phyloP scores from a whole-genome alignment of 306 rosid species.

The Fragaria nilgerrensis region DNA sequence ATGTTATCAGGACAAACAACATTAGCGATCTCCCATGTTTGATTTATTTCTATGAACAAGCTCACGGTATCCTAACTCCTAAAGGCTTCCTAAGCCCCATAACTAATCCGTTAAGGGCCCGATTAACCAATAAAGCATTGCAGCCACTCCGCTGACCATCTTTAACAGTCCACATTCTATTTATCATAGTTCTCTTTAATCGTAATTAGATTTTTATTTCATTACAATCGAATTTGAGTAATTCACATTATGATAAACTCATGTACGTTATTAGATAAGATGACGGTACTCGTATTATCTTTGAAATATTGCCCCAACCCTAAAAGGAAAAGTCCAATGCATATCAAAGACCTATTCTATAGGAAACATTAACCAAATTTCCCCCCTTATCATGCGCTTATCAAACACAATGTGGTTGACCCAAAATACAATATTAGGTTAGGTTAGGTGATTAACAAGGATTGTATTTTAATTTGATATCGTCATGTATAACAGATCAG shows the following conservation, averaged over 20 bases:
- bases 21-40: rapidly evolving
- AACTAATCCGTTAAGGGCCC: too few species aligned
- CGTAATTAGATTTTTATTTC: too few species aligned
- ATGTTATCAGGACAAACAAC: not conserved
- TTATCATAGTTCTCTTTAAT: too few species aligned
- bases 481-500: not conserved
- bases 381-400: not conserved
- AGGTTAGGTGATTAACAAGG: slow-evolving; percentile 3
- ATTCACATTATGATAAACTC: not conserved
- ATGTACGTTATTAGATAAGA: not conserved
- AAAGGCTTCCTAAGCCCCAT: too few species aligned
- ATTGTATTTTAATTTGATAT: not conserved
- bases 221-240: not conserved
- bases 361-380: not conserved
- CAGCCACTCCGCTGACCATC: too few species aligned
- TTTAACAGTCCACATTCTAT: too few species aligned
- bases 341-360: slow-evolving; percentile 8
- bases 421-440: slow-evolving; percentile 5
- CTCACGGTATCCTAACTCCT: too few species aligned
- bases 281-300: not conserved
- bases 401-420: slow-evolving; percentile 7
- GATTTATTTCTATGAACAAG: not conserved
- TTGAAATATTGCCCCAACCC: not conserved
- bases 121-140: too few species aligned
- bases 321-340: not conserved